Percentiles rank a stretch among this genome's conserved stretches.
Conservation (phyloP, 2,329 filamentous ascomycete species). For the Davidsoniella australis region DNA sequence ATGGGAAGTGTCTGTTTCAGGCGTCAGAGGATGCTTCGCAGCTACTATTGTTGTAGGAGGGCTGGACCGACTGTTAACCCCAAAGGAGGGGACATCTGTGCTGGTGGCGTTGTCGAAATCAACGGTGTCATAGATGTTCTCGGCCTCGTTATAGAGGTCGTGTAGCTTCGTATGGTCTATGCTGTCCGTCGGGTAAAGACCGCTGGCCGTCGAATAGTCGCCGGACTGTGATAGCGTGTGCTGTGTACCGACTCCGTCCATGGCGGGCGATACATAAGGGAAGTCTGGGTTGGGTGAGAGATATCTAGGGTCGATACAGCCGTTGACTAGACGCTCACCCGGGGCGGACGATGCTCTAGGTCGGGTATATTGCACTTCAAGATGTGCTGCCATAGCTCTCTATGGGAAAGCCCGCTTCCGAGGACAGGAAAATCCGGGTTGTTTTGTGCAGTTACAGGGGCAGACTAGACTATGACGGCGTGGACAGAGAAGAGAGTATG, state of each 20-base stretch:
- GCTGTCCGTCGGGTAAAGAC: not conserved
- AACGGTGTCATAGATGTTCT: no score
- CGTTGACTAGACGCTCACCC: no score
- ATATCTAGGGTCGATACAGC: not conserved
- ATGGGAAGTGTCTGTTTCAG: conserved; percentile 4
- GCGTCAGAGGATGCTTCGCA: conserved; percentile 3
- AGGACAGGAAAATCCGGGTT: no score
- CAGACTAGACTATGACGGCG: no score
- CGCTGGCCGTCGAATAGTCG: not conserved
- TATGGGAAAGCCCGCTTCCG: no score
- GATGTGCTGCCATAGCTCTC: no score
- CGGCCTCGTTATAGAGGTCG: not conserved
- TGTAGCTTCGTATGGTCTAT: not conserved
- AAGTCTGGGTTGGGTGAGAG: not conserved
- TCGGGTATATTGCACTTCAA: no score
- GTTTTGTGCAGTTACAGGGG: no score
- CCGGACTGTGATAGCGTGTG: not conserved
- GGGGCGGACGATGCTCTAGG: no score
- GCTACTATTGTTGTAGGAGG: not conserved
- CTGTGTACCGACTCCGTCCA: no score
- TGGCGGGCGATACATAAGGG: not conserved
- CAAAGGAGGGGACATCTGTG: not conserved
- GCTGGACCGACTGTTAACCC: not conserved
- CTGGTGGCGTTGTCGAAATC: no score
- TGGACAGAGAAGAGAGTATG: no score